A percentile compares a stretch with the other conserved stretches of the same genome.
These are phyloP conservation scores for Rhodotorula taiwanensis DNA, from an alignment of 768 basidiomycete genomes.

Conservation along the genomic window DNA sequence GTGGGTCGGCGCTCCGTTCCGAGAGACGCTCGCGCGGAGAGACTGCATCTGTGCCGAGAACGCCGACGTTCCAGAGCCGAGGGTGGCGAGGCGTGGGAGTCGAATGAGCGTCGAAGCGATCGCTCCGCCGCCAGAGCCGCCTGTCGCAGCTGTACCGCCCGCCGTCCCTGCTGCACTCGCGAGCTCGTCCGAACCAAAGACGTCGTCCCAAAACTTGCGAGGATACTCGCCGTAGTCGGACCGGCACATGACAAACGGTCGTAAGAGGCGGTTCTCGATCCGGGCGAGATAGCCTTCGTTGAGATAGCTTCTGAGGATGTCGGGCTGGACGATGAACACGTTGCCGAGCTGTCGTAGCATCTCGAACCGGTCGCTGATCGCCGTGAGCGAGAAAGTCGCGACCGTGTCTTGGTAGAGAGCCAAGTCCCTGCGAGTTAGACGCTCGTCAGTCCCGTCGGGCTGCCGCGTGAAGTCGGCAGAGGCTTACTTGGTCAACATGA, in stretches of 20 bases:
- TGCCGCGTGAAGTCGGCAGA: too few relatives aligned
- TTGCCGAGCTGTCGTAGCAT: constrained; percentile 96
- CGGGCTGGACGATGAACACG: constrained; percentile 90
- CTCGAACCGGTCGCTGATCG: constrained; percentile 89
- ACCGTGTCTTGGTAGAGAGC: constrained; percentile 92
- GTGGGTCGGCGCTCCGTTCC: not conserved
- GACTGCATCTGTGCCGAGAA: not conserved
- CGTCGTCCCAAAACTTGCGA: constrained; percentile 36
- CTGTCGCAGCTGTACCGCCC: not conserved
- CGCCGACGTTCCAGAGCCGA: not conserved
- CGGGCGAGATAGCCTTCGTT: constrained; percentile 80
- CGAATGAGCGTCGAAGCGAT: not conserved
- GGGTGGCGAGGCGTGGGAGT: not conserved
- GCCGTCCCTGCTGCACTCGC: not conserved
- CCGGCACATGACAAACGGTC: constrained; percentile 82
- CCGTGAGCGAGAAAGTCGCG: constrained; percentile 69
- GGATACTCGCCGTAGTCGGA: constrained; percentile 61
- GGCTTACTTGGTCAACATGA: constrained; percentile 92
- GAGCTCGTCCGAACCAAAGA: constrained; percentile 24
- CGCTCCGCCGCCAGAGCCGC: not conserved
- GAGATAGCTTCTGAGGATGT: constrained; percentile 90
- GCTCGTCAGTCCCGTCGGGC: too few relatives aligned
- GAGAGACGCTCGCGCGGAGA: not conserved
- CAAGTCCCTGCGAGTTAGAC: constrained; percentile 73
- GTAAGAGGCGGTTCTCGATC: constrained; percentile 75